phyloP scores from a whole-genome alignment of 1,284 basidiomycete species.

The Kwoniella shivajii region DNA sequence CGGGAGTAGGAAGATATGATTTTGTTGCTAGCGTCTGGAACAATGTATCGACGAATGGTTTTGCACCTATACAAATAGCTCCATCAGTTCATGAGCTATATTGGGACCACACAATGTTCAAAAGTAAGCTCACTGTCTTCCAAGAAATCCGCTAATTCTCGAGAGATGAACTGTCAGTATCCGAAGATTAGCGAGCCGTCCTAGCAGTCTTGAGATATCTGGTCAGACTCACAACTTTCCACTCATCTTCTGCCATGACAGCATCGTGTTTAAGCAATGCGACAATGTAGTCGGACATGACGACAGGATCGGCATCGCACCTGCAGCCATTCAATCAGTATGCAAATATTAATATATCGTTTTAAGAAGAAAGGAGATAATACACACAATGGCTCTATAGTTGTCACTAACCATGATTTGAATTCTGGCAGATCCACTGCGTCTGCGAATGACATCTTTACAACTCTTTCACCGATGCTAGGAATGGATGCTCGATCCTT shows the following conservation, averaged over 20 bases:
- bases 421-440: conserved; percentile 42
- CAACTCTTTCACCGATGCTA: not conserved
- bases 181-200: not conserved
- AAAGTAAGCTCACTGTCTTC: conserved; percentile 77
- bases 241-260: conserved; percentile 67
- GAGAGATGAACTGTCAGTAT: conserved; percentile 59
- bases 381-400: conserved; percentile 80
- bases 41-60: conserved; percentile 77
- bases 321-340: conserved; percentile 55
- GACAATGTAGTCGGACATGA: conserved; percentile 90
- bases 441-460: conserved; percentile 41
- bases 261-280: conserved; percentile 91
- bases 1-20: conserved; percentile 65
- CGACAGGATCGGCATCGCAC: conserved; percentile 93
- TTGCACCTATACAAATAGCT: conserved; percentile 61
- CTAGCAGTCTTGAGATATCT: not conserved
- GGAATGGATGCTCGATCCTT: not conserved
- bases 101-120: not conserved
- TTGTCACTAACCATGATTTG: conserved; percentile 72
- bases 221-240: conserved; percentile 62
- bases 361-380: not conserved
- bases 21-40: conserved; percentile 78
- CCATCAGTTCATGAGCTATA: not conserved
- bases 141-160: conserved; percentile 86
- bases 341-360: not conserved